These are phyloP conservation scores for Fusarium proliferatum DNA, from an alignment of 2,329 filamentous ascomycete genomes.

Conservation along the genomic window DNA sequence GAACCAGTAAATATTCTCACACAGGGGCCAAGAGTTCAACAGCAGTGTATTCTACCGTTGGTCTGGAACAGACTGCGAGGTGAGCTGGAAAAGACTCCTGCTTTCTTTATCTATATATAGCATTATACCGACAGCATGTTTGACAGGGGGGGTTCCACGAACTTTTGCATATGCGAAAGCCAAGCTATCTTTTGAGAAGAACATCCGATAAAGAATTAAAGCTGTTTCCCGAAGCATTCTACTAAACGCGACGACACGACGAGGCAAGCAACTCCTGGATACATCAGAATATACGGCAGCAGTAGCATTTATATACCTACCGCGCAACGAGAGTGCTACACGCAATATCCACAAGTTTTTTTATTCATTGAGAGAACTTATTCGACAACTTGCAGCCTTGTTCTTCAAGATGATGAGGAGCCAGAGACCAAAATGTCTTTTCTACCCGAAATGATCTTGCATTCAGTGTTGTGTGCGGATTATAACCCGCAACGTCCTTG, in stretches of 20 bases:
- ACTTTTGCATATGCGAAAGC: fast-evolving
- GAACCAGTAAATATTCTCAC: fast-evolving
- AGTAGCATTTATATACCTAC: neutral
- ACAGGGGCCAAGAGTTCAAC: too few relatives aligned
- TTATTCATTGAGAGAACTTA: neutral
- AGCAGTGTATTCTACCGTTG: too few relatives aligned
- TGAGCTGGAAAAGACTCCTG: too few relatives aligned
- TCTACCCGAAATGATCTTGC: too few relatives aligned
- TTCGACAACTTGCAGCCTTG: neutral
- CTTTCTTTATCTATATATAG: too few relatives aligned
- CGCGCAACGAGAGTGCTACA: neutral
- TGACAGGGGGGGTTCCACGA: too few relatives aligned
- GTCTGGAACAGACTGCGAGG: too few relatives aligned
- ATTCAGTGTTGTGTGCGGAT: fast-evolving
- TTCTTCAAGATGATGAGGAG: neutral
- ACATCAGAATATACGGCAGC: neutral
- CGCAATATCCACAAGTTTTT: neutral
- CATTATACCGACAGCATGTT: too few relatives aligned
- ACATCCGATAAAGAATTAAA: fast-evolving
- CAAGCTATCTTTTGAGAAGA: too few relatives aligned
- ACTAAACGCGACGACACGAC: too few relatives aligned
- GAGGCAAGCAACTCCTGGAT: neutral
- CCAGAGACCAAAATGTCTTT: neutral
- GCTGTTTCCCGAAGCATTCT: too few relatives aligned
- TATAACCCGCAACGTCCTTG: too few relatives aligned